A percentile compares a stretch with the other conserved stretches of the same genome.
Conservation (phyloP, 495 filamentous ascomycete genomes). For the Cercophora samala region DNA sequence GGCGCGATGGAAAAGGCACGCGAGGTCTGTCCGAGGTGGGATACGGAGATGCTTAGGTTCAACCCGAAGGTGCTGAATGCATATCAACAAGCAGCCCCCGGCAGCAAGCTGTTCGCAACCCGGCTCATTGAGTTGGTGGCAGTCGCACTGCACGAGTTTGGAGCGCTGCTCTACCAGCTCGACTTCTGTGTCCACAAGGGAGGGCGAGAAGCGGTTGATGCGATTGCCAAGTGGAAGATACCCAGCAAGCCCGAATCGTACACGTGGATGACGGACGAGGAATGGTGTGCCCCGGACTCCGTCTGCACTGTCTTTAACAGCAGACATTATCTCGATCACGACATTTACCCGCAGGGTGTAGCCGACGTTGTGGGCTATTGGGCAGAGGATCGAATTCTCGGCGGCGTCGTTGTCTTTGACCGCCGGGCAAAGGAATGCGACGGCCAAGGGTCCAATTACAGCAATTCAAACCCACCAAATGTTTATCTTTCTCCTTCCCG, state of each 20-base stretch:
- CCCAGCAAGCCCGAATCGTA: conserved; percentile 4
- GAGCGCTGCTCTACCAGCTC: conserved; percentile 24
- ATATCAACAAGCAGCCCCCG: conserved; percentile 24
- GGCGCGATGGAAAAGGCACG: conserved; percentile 22
- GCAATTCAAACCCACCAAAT: conserved; percentile 8
- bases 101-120: conserved; percentile 23
- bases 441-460: conserved; percentile 3
- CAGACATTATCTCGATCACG: conserved; percentile 21
- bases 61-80: conserved; percentile 17
- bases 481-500: conserved; percentile 26
- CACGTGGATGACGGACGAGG: background rate
- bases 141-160: conserved; percentile 32
- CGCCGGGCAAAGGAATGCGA: conserved; percentile 10
- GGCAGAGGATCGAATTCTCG: conserved; percentile 32
- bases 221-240: conserved; percentile 13
- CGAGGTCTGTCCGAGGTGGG: conserved; percentile 19
- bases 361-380: conserved; percentile 38
- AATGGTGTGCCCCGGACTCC: background rate
- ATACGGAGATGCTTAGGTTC: conserved; percentile 19
- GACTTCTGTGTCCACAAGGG: conserved; percentile 16
- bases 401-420: conserved; percentile 36
- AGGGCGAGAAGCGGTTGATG: conserved; percentile 9
- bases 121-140: conserved; percentile 33
- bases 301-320: conserved; percentile 27
- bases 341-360: conserved; percentile 31